Conservation (phyloP, 2,329 filamentous ascomycete species). For the Zymoseptoria passerinii region DNA sequence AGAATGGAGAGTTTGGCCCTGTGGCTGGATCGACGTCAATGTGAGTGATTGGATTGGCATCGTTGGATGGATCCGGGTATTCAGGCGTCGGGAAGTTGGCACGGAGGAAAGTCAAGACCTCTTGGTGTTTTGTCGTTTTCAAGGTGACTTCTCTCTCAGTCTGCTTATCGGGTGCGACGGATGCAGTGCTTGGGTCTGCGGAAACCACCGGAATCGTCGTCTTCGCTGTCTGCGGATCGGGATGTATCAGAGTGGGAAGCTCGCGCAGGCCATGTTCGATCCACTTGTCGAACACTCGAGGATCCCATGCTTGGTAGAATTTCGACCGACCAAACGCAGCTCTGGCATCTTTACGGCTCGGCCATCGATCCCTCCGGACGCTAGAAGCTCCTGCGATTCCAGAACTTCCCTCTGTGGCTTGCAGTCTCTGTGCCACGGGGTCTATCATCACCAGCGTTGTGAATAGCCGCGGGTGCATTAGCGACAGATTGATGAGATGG, state of each 20-base stretch:
- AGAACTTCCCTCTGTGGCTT: conserved; percentile 35
- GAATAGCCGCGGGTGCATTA: conserved; percentile 75
- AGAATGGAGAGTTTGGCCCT: conserved; percentile 45
- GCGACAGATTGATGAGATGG: conserved; percentile 61
- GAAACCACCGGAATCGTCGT: conserved; percentile 19
- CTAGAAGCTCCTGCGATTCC: conserved; percentile 50
- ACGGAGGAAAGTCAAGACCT: conserved; percentile 70
- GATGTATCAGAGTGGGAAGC: conserved; percentile 48
- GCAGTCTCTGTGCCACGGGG: conserved; percentile 58
- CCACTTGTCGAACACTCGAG: conserved; percentile 67
- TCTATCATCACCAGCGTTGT: conserved; percentile 71
- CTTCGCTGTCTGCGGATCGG: conserved; percentile 28
- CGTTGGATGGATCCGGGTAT: conserved; percentile 23
- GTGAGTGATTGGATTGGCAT: conserved; percentile 35
- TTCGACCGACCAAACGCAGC: conserved; percentile 57
- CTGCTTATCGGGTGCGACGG: conserved; percentile 7
- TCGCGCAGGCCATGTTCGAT: conserved; percentile 66
- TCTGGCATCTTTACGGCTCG: conserved; percentile 60
- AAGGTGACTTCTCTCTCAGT: conserved; percentile 54
- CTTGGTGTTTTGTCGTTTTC: conserved; percentile 77
- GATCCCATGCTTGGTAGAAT: conserved; percentile 80
- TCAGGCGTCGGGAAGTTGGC: conserved; percentile 41
- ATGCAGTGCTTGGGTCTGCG: conserved; percentile 20
- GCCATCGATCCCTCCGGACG: conserved; percentile 72
- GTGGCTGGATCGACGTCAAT: conserved; percentile 32